Evolutionary conservation across 805 yeast genomes (phyloP), one percentile per base, ranked within the genome.

Genomic region (Wickerhamiella kazuoi): DNA sequence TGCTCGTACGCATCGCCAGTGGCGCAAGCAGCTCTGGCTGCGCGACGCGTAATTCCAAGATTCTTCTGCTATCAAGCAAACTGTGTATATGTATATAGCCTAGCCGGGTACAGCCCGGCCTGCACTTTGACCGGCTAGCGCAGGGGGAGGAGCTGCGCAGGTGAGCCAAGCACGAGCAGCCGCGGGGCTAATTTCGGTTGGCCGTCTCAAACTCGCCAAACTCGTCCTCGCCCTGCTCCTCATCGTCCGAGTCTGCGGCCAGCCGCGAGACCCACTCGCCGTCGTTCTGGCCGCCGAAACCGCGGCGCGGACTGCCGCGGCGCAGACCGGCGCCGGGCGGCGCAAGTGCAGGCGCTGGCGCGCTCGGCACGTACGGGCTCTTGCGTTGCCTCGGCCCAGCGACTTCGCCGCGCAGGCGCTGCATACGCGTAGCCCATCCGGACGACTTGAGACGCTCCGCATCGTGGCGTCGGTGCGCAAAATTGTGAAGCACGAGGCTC

Each of bases 21-120:
- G 74, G 57, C 65, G 87, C 56, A 69, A 65, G 43, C 57, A 66
- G 45, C 52, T 65, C 50, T 77, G 87, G 87, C 69, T 76, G 46
- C 64, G 77, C 43, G 74, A 67, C 45, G 73, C 70, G 42, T 68
- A 46, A 34, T 16, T 23, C n/a, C n/a, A n/a, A n/a, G n/a, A n/a
- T n/a, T n/a, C n/a, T n/a, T n/a, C n/a, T n/a, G n/a, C n/a, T n/a
- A n/a, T n/a, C n/a, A n/a, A n/a, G n/a, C n/a, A n/a, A n/a, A n/a
- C n/a, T n/a, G n/a, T n/a, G n/a, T n/a, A n/a, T n/a, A n/a, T n/a
- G n/a, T n/a, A n/a, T n/a, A n/a, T n/a, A n/a, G n/a, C n/a, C n/a
- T n/a, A n/a, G n/a, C n/a, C n/a, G n/a, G n/a, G n/a, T n/a, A n/a
- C n/a, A n/a, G n/a, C n/a, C n/a, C n/a, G n/a, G n/a, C n/a, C n/a